These are phyloP conservation scores for Pseudogymnoascus sp. DNA, from an alignment of 2,329 filamentous ascomycete genomes.

Conservation along the genomic window DNA sequence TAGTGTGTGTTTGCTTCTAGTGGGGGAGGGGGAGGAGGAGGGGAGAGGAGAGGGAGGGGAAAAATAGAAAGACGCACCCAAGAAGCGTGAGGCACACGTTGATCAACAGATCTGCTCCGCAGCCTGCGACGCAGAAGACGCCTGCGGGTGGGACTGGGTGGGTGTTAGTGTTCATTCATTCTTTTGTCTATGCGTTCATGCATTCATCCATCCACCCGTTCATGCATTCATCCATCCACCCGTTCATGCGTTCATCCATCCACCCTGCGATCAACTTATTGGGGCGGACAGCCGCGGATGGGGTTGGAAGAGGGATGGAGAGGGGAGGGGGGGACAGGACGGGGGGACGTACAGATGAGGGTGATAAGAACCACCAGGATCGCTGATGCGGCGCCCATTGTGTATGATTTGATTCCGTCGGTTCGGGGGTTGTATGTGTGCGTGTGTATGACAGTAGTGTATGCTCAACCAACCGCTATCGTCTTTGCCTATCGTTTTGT, in stretches of 20 bases:
- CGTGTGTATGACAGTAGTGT: no score
- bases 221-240: background rate
- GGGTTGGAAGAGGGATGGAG: background rate
- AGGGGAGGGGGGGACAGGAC: no score
- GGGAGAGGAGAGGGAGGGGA: constrained; percentile 11
- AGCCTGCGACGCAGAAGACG: constrained; percentile 32
- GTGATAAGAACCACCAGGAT: constrained; percentile 38
- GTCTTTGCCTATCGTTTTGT: background rate
- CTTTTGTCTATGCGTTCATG: background rate
- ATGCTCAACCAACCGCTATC: no score
- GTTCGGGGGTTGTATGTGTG: no score
- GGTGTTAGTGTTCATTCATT: background rate
- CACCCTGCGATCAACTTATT: background rate
- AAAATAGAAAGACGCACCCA: constrained; percentile 22
- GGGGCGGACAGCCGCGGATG: background rate
- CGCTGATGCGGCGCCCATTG: constrained; percentile 29
- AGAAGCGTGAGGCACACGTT: constrained; percentile 31
- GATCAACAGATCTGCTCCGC: constrained; percentile 32
- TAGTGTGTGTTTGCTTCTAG: background rate
- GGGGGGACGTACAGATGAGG: constrained; percentile 32
- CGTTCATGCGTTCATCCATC: background rate
- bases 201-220: background rate
- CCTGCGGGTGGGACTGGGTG: constrained; percentile 31
- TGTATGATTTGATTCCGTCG: constrained; percentile 1
- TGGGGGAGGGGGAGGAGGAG: background rate